A percentile compares a stretch with the other conserved stretches of the same genome.
Evolutionary conservation across 306 rosid species (phyloP).

Genomic region (Citrullus amarus): DNA sequence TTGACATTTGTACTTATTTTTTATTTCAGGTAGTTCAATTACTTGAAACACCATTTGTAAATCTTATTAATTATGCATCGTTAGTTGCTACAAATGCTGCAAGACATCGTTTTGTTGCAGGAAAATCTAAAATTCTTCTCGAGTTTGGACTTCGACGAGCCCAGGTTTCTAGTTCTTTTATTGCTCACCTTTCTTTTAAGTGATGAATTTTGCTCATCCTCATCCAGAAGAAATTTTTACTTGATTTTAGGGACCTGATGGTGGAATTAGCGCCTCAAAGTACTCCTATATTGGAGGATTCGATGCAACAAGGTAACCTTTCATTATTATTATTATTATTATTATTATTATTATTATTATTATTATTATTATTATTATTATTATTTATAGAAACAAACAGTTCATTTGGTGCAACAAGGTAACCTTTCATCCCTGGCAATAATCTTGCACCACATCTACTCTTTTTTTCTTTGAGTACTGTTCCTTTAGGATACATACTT

Average conservation of each 20-base stretch:
- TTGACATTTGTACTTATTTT: background rate
- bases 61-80: constrained; percentile 68
- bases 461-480: background rate
- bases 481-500: background rate
- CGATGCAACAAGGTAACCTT: constrained; percentile 80
- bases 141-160: constrained; percentile 96
- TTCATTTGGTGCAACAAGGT: background rate
- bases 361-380: no score
- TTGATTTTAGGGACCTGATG: constrained; percentile 81
- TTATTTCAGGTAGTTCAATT: constrained; percentile 74
- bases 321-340: no score
- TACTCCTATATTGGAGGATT: constrained; percentile 90
- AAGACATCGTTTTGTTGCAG: constrained; percentile 87
- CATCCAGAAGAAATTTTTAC: constrained; percentile 11
- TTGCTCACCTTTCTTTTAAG: constrained; percentile 7
- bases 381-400: no score
- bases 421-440: background rate
- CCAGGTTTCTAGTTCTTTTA: constrained; percentile 29
- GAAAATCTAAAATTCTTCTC: constrained; percentile 70
- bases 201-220: background rate
- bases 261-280: constrained; percentile 83
- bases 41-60: constrained; percentile 80
- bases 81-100: constrained; percentile 90
- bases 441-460: background rate
- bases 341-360: no score